A percentile compares a stretch with the other conserved stretches of the same genome.
Evolutionary conservation across 192 early-diverging fungal species (phyloP).

Genomic region (Anaeromyces robustus): DNA sequence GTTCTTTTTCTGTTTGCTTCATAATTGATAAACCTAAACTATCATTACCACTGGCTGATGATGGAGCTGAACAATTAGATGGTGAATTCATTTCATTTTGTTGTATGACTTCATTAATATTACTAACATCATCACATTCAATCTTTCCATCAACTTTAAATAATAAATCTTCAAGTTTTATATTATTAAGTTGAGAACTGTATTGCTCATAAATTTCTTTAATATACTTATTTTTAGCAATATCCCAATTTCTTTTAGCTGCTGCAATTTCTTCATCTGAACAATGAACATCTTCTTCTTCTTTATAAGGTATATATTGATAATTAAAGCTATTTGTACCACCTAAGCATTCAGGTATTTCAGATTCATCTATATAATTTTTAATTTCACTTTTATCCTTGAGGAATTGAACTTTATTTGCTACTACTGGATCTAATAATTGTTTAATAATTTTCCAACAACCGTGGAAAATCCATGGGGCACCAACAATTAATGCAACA

Average conservation of each 20-base stretch:
- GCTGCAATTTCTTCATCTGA: neutral
- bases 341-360: constrained; percentile 41
- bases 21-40: neutral
- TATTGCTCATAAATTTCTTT: neutral
- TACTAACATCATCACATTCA: neutral
- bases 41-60: neutral
- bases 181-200: neutral
- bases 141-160: neutral
- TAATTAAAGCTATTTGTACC: constrained; percentile 39
- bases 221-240: neutral
- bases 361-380: constrained; percentile 40
- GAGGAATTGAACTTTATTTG: constrained; percentile 65
- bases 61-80: neutral
- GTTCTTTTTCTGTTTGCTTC: neutral
- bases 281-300: constrained; percentile 20
- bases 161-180: neutral
- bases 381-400: constrained; percentile 37
- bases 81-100: neutral
- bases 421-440: constrained; percentile 80
- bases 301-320: constrained; percentile 21
- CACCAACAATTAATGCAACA: constrained; percentile 61
- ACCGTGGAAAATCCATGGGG: constrained; percentile 76
- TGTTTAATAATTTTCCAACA: constrained; percentile 66
- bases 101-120: neutral
- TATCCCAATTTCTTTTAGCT: neutral